Percentiles rank a stretch among this genome's conserved stretches.
Evolutionary conservation across 768 basidiomycete species (phyloP).

Genomic region (Crepidotus variabilis): DNA sequence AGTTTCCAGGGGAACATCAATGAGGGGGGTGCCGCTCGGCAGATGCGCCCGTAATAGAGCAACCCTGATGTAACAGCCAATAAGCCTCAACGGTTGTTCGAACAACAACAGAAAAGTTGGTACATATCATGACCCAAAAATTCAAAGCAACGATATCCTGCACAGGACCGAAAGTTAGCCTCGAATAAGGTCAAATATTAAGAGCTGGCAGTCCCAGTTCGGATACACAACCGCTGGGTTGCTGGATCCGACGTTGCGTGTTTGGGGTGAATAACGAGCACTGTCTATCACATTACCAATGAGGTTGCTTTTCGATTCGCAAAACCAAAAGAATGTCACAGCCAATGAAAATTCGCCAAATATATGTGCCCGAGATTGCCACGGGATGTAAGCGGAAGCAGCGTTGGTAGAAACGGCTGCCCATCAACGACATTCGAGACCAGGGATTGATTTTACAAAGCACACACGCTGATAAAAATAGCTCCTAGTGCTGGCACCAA

Average conservation of each 20-base stretch:
- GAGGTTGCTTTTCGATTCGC: neutral
- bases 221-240: too few species aligned
- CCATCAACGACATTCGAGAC: neutral
- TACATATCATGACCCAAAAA: neutral
- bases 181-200: too few species aligned
- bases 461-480: neutral
- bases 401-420: neutral
- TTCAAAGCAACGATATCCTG: too few species aligned
- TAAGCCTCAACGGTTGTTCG: neutral
- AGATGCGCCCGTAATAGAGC: neutral
- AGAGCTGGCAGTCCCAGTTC: too few species aligned
- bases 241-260: too few species aligned
- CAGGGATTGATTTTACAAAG: neutral
- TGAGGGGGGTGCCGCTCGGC: neutral
- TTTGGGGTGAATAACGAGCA: too few species aligned
- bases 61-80: neutral
- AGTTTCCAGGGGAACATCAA: neutral
- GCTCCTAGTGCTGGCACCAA: neutral
- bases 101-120: neutral
- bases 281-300: too few species aligned
- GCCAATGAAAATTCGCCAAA: neutral
- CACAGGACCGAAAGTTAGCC: too few species aligned
- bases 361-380: neutral
- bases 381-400: neutral
- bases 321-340: neutral